phyloP scores from a whole-genome alignment of 1,284 basidiomycete genomes.

The Porogramme epimiltina region DNA sequence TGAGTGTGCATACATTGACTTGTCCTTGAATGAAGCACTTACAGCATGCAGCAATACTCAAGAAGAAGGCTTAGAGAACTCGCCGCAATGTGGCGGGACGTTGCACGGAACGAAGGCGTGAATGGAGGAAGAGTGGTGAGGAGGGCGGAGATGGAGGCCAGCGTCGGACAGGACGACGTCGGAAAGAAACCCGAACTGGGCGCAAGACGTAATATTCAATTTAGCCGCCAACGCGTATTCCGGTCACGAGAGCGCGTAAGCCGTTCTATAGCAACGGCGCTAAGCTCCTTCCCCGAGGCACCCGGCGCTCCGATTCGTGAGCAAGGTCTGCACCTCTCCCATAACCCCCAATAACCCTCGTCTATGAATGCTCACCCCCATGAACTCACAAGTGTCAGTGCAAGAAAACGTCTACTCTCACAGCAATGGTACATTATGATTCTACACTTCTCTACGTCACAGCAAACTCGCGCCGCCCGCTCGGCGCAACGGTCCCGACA shows the following conservation, averaged over 20 bases:
- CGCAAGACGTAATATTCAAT: slow-evolving; percentile 13
- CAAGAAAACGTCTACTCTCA: too few species aligned
- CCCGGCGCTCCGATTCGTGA: too few species aligned
- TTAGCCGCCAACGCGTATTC: slow-evolving; percentile 17
- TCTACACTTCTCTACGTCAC: slow-evolving; percentile 12
- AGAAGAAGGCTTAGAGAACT: slow-evolving; percentile 1
- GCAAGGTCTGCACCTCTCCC: too few species aligned
- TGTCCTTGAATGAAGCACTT: neutral
- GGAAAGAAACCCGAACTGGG: slow-evolving; percentile 4
- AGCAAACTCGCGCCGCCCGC: neutral
- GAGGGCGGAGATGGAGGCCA: slow-evolving; percentile 1
- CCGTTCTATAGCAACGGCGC: slow-evolving; percentile 14
- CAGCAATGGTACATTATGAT: slow-evolving; percentile 4
- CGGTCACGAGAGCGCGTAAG: slow-evolving; percentile 20
- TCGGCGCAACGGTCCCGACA: neutral
- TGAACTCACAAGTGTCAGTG: too few species aligned
- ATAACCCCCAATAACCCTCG: too few species aligned
- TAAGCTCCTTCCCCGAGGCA: too few species aligned
- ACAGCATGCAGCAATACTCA: slow-evolving; percentile 18
- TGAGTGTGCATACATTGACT: neutral
- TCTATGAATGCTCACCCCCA: too few species aligned
- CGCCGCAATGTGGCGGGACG: slow-evolving; percentile 7
- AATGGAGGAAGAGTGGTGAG: slow-evolving; percentile 7
- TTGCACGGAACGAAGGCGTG: slow-evolving; percentile 11
- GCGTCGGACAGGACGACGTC: neutral